Evolutionary conservation across 116 monocot species (phyloP).

Genomic region (Iris pallida): DNA sequence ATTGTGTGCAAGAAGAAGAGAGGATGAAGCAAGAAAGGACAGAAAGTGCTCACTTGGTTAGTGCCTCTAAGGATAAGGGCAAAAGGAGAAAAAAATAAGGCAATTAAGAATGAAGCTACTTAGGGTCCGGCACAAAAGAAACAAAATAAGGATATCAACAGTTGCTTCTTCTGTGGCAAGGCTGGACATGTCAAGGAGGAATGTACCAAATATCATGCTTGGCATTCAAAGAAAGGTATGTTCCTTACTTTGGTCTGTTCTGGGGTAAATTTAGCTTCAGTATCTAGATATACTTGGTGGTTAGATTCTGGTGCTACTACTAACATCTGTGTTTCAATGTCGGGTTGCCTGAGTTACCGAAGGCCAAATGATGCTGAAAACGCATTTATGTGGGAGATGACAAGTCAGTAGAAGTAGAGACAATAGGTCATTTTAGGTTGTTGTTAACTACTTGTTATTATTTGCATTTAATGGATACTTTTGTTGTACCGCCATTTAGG

Average conservation of each 20-base stretch:
- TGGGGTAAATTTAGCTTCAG: conserved; percentile 5
- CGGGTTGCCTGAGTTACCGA: not conserved
- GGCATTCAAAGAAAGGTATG: not conserved
- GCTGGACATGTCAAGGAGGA: conserved; percentile 4
- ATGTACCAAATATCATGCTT: not conserved
- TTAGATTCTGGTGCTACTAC: conserved; percentile 8
- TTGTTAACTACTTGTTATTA: not conserved
- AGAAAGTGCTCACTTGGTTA: too few species aligned
- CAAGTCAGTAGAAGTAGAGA: not conserved
- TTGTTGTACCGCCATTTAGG: conserved; percentile 4
- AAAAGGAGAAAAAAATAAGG: too few species aligned
- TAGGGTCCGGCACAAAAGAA: too few species aligned
- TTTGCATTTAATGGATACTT: conserved; percentile 3
- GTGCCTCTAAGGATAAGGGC: too few species aligned
- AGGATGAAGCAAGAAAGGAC: too few species aligned
- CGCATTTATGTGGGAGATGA: conserved; percentile 1
- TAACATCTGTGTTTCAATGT: conserved; percentile 7
- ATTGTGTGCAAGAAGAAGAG: too few species aligned
- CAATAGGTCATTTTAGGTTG: not conserved
- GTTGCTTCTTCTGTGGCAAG: not conserved
- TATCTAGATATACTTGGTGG: conserved; percentile 1
- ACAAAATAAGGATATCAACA: too few species aligned
- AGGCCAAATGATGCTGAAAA: conserved; percentile 3
- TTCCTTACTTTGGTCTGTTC: conserved; percentile 2
- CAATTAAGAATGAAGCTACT: too few species aligned